Conservation (phyloP, 305 asterid genomes). For the Rubia balearica region DNA sequence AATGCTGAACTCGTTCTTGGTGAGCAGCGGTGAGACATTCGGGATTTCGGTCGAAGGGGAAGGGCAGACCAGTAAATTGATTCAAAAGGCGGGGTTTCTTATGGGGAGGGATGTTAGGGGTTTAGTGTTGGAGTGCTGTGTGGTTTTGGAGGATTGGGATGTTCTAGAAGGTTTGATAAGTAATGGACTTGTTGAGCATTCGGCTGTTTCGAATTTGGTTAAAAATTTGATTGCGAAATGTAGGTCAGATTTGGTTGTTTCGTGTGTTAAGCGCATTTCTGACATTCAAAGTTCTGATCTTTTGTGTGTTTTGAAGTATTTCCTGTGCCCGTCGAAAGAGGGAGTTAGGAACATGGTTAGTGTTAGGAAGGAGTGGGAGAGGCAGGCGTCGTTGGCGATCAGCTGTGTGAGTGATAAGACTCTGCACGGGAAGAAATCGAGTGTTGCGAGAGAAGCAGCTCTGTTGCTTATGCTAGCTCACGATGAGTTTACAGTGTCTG, state of each 20-base stretch:
- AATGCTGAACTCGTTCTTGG: constrained; percentile 39
- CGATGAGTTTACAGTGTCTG: constrained; percentile 63
- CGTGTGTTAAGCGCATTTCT: constrained; percentile 46
- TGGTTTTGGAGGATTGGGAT: constrained; percentile 54
- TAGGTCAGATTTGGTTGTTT: constrained; percentile 50
- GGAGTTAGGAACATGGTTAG: constrained; percentile 36
- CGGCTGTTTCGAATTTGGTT: constrained; percentile 35
- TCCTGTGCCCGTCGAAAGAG: constrained; percentile 42
- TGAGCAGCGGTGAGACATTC: constrained; percentile 30
- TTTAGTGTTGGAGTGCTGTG: constrained; percentile 53
- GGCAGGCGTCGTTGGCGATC: constrained; percentile 41
- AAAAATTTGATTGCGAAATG: constrained; percentile 44
- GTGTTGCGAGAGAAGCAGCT: constrained; percentile 50
- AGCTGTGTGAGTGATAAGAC: constrained; percentile 37
- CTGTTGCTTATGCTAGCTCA: constrained; percentile 65
- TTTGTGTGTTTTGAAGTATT: constrained; percentile 68
- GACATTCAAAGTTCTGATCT: constrained; percentile 63
- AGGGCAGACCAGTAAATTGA: constrained; percentile 32
- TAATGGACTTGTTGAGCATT: constrained; percentile 49
- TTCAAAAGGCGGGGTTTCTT: constrained; percentile 40
- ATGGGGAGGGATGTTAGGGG: constrained; percentile 61
- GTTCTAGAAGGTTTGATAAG: constrained; percentile 34
- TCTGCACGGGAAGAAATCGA: constrained; percentile 30
- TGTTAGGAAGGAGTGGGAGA: constrained; percentile 78
- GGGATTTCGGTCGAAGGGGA: constrained; percentile 37